Conservation (phyloP, 805 yeast species). For the Ogataea henricii region DNA sequence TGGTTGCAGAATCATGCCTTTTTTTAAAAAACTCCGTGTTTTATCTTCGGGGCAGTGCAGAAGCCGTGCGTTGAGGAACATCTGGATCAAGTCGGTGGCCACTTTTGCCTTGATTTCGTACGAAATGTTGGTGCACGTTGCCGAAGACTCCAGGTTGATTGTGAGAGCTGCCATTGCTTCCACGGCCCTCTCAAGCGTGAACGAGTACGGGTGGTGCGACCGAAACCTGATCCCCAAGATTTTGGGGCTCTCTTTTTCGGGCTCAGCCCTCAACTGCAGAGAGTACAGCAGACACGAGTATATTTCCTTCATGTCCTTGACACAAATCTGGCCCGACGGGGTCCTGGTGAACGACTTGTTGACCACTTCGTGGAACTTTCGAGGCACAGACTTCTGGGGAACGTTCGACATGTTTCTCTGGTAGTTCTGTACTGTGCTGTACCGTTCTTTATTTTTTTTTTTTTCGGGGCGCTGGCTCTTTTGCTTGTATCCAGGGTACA, state of each 20-base stretch:
- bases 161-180: slow-evolving; percentile 49
- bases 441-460: no score
- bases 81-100: slow-evolving; percentile 47
- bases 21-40: slow-evolving; percentile 53
- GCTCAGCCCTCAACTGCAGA: slow-evolving; percentile 41
- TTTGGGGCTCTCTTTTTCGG: slow-evolving; percentile 15
- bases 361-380: slow-evolving; percentile 18
- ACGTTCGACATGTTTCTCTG: slow-evolving; percentile 2
- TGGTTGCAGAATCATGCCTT: slow-evolving; percentile 62
- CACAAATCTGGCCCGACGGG: slow-evolving; percentile 52
- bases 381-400: slow-evolving; percentile 1
- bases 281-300: slow-evolving; percentile 51
- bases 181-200: slow-evolving; percentile 54
- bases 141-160: slow-evolving; percentile 48
- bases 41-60: slow-evolving; percentile 77
- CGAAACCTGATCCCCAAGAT: slow-evolving; percentile 21
- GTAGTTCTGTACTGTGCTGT: background rate
- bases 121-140: slow-evolving; percentile 55
- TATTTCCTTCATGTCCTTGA: slow-evolving; percentile 60
- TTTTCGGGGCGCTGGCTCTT: no score
- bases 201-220: slow-evolving; percentile 49
- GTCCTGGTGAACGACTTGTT: slow-evolving; percentile 38
- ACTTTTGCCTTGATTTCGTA: slow-evolving; percentile 53
- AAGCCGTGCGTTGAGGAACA: slow-evolving; percentile 61
- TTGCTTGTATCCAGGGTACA: no score